Evolutionary conservation across 257 asterid genomes (phyloP).

Genomic region (Solanum raphanifolium): DNA sequence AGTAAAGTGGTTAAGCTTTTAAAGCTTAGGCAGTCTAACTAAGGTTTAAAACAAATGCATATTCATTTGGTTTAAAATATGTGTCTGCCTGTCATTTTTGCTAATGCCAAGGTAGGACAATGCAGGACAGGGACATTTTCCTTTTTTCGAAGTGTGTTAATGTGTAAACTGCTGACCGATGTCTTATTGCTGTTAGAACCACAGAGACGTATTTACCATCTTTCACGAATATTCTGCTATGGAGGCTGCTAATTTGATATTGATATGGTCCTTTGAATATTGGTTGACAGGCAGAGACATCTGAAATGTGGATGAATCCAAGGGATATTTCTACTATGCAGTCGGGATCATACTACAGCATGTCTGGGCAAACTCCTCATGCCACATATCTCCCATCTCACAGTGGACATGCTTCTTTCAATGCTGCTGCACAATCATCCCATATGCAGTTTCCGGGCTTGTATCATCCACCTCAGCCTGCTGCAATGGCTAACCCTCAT

Average conservation of each 20-base stretch:
- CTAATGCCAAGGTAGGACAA: not conserved
- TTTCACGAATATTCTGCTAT: not conserved
- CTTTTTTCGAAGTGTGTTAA: not conserved
- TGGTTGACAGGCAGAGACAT: constrained; percentile 68
- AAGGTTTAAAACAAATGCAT: not conserved
- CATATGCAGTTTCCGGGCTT: constrained; percentile 92
- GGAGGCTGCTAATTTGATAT: not conserved
- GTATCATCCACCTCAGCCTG: constrained; percentile 47
- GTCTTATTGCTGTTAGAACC: not conserved
- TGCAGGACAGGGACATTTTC: not conserved
- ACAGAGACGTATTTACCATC: not conserved
- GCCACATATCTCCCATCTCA: constrained; percentile 68
- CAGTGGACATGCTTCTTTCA: constrained; percentile 66
- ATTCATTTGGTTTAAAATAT: not conserved
- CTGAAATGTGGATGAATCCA: constrained; percentile 89
- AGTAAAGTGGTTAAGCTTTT: not conserved
- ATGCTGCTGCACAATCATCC: constrained; percentile 75
- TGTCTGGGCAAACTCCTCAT: constrained; percentile 86
- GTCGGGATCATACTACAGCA: constrained; percentile 71
- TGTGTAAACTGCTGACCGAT: not conserved
- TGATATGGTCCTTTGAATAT: not conserved
- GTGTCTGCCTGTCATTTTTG: not conserved
- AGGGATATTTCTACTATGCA: constrained; percentile 64
- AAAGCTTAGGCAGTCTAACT: not conserved
- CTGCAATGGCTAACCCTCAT: constrained; percentile 67